These are phyloP conservation scores for Leucogyrophana mollusca DNA, from an alignment of 768 basidiomycete genomes.

Conservation along the genomic window DNA sequence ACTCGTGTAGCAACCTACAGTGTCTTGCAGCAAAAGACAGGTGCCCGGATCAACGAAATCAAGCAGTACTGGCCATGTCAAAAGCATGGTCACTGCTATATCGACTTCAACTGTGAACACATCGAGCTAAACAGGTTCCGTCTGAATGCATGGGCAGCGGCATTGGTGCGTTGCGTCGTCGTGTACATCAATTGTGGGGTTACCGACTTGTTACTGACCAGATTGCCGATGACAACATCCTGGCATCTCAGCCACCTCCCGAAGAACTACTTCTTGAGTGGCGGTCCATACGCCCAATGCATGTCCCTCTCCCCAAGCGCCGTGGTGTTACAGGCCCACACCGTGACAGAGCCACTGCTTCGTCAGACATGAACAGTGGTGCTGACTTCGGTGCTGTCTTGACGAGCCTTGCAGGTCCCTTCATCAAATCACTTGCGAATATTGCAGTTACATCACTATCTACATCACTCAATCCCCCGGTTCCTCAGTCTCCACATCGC, in stretches of 20 bases:
- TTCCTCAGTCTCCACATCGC: too few relatives aligned
- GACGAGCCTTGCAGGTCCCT: too few relatives aligned
- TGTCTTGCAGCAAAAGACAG: not conserved
- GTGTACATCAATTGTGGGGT: not conserved
- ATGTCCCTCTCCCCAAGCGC: not conserved
- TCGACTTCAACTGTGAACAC: conserved; percentile 4
- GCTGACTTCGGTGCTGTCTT: too few relatives aligned
- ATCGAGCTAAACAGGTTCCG: not conserved
- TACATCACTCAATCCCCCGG: too few relatives aligned
- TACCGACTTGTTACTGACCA: not conserved
- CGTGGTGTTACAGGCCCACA: not conserved
- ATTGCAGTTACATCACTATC: too few relatives aligned
- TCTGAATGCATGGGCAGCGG: not conserved
- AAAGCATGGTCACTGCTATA: conserved; percentile 16
- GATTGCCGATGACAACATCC: too few relatives aligned
- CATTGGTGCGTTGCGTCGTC: not conserved
- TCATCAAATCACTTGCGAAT: too few relatives aligned
- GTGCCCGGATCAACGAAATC: conserved; percentile 14
- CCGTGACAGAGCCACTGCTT: not conserved
- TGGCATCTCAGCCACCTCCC: not conserved
- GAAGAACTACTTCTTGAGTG: not conserved
- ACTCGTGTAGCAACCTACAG: not conserved
- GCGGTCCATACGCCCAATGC: too few relatives aligned
- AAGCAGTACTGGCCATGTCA: conserved; percentile 15
- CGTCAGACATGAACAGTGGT: too few relatives aligned